Evolutionary conservation across 768 basidiomycete genomes (phyloP).

Genomic region (Kwoniella heveanensis): DNA sequence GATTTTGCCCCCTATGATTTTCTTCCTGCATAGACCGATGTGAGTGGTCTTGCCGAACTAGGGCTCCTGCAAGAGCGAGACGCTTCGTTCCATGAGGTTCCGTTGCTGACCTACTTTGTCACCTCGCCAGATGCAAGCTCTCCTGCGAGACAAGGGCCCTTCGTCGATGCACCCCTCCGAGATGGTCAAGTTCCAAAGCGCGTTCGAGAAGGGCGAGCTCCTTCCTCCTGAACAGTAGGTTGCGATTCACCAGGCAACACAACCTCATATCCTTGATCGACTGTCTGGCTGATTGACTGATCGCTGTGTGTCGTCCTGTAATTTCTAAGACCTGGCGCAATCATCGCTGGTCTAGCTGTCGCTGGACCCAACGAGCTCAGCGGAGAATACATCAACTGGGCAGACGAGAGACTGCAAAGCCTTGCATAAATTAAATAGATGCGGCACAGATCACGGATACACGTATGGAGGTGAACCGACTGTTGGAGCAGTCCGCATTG

Average conservation of each 20-base stretch:
- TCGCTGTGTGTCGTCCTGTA: background rate
- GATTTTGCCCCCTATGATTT: too few species aligned
- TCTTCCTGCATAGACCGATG: conserved; percentile 62
- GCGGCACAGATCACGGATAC: too few species aligned
- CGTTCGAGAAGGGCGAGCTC: conserved; percentile 68
- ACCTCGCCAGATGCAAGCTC: conserved; percentile 56
- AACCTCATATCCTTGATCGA: background rate
- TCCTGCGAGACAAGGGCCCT: conserved; percentile 42
- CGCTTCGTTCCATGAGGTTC: too few species aligned
- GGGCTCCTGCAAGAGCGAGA: too few species aligned
- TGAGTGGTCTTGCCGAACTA: too few species aligned
- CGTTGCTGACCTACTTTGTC: too few species aligned
- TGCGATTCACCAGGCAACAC: too few species aligned
- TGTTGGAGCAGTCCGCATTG: too few species aligned
- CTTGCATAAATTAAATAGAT: background rate
- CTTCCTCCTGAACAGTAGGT: conserved; percentile 74
- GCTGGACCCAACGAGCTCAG: conserved; percentile 65
- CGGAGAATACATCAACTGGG: conserved; percentile 81
- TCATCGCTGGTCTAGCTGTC: conserved; percentile 76
- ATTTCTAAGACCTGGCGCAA: conserved; percentile 41
- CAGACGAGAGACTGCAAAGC: conserved; percentile 60
- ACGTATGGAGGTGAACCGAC: too few species aligned
- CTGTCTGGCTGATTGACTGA: conserved; percentile 1
- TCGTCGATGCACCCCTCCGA: conserved; percentile 64
- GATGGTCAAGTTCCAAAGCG: conserved; percentile 64